Base-by-base conservation (phyloP, 2,329 filamentous ascomycete species). In the Diplodia scrobiculata region DNA sequence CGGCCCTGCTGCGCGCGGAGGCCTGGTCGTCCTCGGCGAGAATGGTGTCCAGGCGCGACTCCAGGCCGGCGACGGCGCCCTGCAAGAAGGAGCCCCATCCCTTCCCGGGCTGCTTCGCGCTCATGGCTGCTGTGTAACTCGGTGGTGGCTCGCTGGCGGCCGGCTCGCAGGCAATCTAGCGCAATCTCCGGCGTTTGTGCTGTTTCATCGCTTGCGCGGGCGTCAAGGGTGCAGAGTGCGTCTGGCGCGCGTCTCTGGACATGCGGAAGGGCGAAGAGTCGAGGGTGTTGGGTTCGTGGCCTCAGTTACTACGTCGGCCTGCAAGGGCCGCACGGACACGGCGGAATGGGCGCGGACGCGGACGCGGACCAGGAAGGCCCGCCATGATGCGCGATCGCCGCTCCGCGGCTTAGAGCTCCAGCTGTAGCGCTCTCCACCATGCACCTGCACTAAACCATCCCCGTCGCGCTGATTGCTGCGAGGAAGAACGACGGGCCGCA, bases 31-130 rank as follows among this genome's bases (percentile, higher is more conserved):
- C 88, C 70, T 97, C 93, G 64, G 92, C 88, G 68, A 99, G 84
- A 67, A 99, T 96, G 59, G 87, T 93, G 77, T 99, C 95, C 67
- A 99, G 85, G 51, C 91, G 88, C 67, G 93, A 96, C 80, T 99
- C 95, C 67, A 99, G 90, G 68, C 93, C 93, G 65, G 93, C 92
- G 68, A 98, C 92, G 69, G 94, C 93, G 78, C 94, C 91, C 70
- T 92, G 91, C 68, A 97, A 84, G 75, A 97, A 89, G 36, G 76
- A 78, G 65, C 79, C 78, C 79, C 79, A 80, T 62, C 58, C 58
- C 70, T 78, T 67, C 63, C 67, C 65, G 68, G 68, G 54, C 73
- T 74, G 69, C 71, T 73, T 70, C 2, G 63, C 62, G 60, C 65
- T 69, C 69, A 70, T 70, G 27, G 59, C 29, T 27, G 50, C 50